These are phyloP conservation scores for Glarea lozoyensis DNA, from an alignment of 495 filamentous ascomycete species.

Conservation along the genomic window DNA sequence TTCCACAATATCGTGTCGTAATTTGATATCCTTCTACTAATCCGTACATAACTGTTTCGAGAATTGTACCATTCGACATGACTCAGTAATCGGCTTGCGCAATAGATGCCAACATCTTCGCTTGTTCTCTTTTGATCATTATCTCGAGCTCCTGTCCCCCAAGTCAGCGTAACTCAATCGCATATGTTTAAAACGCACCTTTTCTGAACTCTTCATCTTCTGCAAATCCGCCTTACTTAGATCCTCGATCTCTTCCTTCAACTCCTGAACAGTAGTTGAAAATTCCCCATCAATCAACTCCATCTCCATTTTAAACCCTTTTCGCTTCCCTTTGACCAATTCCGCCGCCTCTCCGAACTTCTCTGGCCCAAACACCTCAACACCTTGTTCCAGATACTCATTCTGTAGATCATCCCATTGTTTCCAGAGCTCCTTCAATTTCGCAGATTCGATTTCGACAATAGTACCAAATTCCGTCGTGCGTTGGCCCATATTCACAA, in stretches of 20 bases:
- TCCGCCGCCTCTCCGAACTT: neutral
- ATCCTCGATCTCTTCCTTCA: constrained; percentile 16
- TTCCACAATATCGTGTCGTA: too few relatives aligned
- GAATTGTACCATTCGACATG: too few relatives aligned
- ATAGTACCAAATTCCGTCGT: constrained; percentile 11
- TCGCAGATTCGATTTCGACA: constrained; percentile 14
- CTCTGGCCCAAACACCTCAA: constrained; percentile 11
- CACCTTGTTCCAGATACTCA: constrained; percentile 13
- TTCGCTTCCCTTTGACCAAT: neutral
- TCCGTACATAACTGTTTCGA: too few relatives aligned
- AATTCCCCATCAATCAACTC: constrained; percentile 12
- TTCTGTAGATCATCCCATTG: constrained; percentile 17
- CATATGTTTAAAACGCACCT: constrained; percentile 4
- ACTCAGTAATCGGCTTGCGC: too few relatives aligned
- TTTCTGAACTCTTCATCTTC: constrained; percentile 23
- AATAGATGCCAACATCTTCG: too few relatives aligned
- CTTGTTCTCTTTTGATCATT: constrained; percentile 13
- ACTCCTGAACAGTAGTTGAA: constrained; percentile 3
- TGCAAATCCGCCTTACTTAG: constrained; percentile 16
- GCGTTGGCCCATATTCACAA: constrained; percentile 14
- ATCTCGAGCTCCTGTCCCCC: constrained; percentile 10
- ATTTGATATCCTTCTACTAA: too few relatives aligned
- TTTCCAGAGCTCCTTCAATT: constrained; percentile 16
- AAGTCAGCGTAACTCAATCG: neutral
- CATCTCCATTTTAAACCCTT: constrained; percentile 11